Conservation (phyloP, 1,284 basidiomycete genomes). For the Tilletia horrida region DNA sequence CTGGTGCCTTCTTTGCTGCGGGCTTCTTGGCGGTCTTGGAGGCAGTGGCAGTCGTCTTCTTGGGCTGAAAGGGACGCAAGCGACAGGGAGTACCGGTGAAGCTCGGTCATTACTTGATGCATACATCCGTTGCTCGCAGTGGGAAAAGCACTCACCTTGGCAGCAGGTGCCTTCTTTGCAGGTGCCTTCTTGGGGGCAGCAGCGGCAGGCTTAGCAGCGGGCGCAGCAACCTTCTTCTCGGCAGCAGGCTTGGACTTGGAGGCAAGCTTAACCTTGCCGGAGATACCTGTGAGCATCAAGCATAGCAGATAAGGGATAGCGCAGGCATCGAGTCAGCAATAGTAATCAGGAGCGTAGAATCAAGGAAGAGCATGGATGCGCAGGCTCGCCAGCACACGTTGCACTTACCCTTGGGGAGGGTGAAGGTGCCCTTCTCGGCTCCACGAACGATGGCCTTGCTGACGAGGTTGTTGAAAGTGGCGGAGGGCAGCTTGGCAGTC, state of each 20-base stretch:
- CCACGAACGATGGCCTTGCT: constrained; percentile 75
- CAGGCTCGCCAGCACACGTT: not conserved
- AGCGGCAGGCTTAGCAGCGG: constrained; percentile 33
- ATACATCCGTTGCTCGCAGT: not conserved
- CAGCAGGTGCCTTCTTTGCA: constrained; percentile 31
- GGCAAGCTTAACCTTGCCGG: constrained; percentile 75
- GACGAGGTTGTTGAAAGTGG: constrained; percentile 75
- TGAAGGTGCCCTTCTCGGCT: constrained; percentile 73
- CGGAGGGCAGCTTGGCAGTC: constrained; percentile 47
- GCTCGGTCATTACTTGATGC: not conserved
- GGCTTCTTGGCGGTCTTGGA: constrained; percentile 50
- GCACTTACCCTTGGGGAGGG: constrained; percentile 76
- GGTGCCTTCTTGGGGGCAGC: constrained; percentile 41
- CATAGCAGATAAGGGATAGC: too few relatives aligned
- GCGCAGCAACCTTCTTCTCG: constrained; percentile 36
- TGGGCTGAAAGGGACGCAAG: constrained; percentile 19
- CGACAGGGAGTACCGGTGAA: not conserved
- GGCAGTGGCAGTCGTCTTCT: constrained; percentile 40
- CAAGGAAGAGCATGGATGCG: not conserved
- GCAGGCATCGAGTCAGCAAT: too few relatives aligned
- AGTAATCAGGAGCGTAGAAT: too few relatives aligned
- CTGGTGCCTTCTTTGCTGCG: constrained; percentile 30
- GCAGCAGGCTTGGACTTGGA: constrained; percentile 57
- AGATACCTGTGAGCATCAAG: constrained; percentile 30
- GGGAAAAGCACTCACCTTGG: constrained; percentile 15